These are phyloP conservation scores for Graphium sp. DNA, from an alignment of 2,329 filamentous ascomycete genomes.

Conservation along the genomic window DNA sequence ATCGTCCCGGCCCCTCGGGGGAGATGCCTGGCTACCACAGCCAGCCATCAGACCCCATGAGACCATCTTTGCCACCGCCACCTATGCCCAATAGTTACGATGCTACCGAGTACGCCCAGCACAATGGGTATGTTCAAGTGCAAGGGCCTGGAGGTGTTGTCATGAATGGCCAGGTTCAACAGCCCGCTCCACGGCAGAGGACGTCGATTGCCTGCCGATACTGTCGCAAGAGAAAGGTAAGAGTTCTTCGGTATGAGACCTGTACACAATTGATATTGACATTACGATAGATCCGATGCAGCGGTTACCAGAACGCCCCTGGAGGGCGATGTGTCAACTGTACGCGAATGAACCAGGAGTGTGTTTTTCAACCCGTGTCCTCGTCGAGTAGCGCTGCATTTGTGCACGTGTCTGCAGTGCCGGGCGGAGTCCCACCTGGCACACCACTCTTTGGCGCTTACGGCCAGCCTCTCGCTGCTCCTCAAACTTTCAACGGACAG, in stretches of 20 bases:
- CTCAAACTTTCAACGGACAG: conserved; percentile 7
- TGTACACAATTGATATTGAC: neutral
- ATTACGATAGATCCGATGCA: conserved; percentile 35
- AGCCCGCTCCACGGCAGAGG: conserved; percentile 38
- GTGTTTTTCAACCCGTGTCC: conserved; percentile 42
- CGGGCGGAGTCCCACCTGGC: conserved; percentile 39
- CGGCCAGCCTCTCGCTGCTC: conserved; percentile 30
- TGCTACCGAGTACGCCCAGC: conserved; percentile 18
- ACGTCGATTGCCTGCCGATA: conserved; percentile 45
- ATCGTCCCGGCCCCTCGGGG: neutral
- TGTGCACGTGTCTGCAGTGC: conserved; percentile 39
- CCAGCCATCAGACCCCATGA: conserved; percentile 12
- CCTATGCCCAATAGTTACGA: conserved; percentile 13
- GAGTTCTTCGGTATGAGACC: conserved; percentile 2
- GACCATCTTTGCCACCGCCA: conserved; percentile 12
- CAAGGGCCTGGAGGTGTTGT: no score
- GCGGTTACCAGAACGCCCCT: conserved; percentile 39
- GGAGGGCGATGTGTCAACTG: conserved; percentile 45
- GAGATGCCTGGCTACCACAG: conserved; percentile 4
- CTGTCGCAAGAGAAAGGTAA: conserved; percentile 43
- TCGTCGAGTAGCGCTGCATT: conserved; percentile 38
- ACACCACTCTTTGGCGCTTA: conserved; percentile 40
- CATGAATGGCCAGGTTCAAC: conserved; percentile 14
- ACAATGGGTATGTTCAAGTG: conserved; percentile 6
- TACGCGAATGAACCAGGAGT: conserved; percentile 44